A percentile compares a stretch with the other conserved stretches of the same genome.
Conservation (phyloP, 1,139 yeast species). For the Maudiozyma humilis region DNA sequence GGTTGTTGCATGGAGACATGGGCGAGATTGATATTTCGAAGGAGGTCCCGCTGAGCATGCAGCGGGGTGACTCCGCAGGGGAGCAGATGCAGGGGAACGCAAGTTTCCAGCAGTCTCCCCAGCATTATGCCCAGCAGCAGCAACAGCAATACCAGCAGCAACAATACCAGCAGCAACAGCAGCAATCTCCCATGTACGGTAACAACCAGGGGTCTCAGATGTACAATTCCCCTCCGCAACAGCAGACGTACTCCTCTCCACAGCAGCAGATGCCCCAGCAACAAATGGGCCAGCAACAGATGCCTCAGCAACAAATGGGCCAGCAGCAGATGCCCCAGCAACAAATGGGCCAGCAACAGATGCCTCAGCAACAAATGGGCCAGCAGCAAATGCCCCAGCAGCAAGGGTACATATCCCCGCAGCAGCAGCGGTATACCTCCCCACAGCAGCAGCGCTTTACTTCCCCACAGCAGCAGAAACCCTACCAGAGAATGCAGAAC, state of each 20-base stretch:
- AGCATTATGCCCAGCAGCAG: slow-evolving; percentile 4
- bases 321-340: slow-evolving; percentile 6
- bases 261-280: neutral
- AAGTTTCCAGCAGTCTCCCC: slow-evolving; percentile 6
- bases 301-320: neutral
- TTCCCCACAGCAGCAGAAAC: slow-evolving; percentile 12
- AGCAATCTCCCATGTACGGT: no score
- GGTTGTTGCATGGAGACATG: slow-evolving; percentile 32
- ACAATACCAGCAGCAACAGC: slow-evolving; percentile 1
- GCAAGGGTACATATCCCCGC: slow-evolving; percentile 13
- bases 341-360: slow-evolving; percentile 5
- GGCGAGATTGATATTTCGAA: slow-evolving; percentile 38
- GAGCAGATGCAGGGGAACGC: neutral
- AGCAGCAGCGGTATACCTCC: slow-evolving; percentile 7
- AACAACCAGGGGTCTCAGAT: no score
- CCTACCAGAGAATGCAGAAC: slow-evolving; percentile 9
- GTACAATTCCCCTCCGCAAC: no score
- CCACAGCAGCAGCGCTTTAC: slow-evolving; percentile 6
- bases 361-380: slow-evolving; percentile 2
- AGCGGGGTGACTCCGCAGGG: neutral
- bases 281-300: neutral
- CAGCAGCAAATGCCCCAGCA: slow-evolving; percentile 5
- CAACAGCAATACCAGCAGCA: neutral
- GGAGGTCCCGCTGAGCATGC: slow-evolving; percentile 30
- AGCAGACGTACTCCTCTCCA: neutral